These are phyloP conservation scores for Zymoseptoria tritici DNA, from an alignment of 2,329 filamentous ascomycete genomes.

Conservation along the genomic window DNA sequence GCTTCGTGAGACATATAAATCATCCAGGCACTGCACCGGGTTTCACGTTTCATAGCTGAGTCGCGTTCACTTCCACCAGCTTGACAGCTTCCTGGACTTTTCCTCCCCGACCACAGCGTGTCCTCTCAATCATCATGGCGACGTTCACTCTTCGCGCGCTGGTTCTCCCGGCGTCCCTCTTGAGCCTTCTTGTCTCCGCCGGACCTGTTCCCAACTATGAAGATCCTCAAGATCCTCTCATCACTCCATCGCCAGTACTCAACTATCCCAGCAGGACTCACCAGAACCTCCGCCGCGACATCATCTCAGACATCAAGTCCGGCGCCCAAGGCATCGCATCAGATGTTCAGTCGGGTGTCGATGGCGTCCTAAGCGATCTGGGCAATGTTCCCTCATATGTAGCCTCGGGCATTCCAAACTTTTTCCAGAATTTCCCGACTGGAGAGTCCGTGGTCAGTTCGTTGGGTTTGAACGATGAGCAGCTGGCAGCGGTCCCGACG, in stretches of 20 bases:
- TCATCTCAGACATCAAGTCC: slow-evolving; percentile 45
- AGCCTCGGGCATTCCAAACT: slow-evolving; percentile 57
- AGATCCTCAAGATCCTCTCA: slow-evolving; percentile 34
- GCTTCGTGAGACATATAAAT: no score
- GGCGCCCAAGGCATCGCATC: slow-evolving; percentile 36
- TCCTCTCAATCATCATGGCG: slow-evolving; percentile 1
- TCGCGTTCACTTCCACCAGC: neutral
- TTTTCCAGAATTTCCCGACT: slow-evolving; percentile 59
- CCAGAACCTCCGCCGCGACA: slow-evolving; percentile 37
- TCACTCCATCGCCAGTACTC: slow-evolving; percentile 42
- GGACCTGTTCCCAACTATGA: slow-evolving; percentile 17
- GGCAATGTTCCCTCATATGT: slow-evolving; percentile 52
- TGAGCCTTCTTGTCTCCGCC: slow-evolving; percentile 20
- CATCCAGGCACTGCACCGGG: no score
- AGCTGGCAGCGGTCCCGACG: slow-evolving; percentile 57
- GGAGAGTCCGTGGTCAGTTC: slow-evolving; percentile 50
- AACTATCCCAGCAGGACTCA: slow-evolving; percentile 36
- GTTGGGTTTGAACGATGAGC: slow-evolving; percentile 51
- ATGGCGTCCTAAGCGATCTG: slow-evolving; percentile 39
- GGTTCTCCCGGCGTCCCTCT: slow-evolving; percentile 22
- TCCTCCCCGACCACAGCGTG: neutral
- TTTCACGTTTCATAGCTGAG: neutral
- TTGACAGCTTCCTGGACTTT: neutral
- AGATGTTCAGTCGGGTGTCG: slow-evolving; percentile 37
- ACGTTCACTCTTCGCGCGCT: slow-evolving; percentile 14